Conservation (phyloP, 2,329 filamentous ascomycete genomes). For the Colletotrichum sp. region DNA sequence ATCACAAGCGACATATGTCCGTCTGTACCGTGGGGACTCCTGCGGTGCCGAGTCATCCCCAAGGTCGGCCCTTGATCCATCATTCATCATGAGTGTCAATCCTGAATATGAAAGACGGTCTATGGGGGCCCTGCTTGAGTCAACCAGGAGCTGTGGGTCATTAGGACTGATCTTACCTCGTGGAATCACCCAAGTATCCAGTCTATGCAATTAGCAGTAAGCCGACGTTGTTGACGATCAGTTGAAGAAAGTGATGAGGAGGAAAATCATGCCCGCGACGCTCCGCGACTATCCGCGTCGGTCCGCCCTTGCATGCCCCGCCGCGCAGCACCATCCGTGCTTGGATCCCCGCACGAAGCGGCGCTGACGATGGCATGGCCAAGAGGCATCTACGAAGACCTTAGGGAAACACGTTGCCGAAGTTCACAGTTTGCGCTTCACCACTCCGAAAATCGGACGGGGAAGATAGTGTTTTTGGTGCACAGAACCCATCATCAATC, state of each 20-base stretch:
- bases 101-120: neutral
- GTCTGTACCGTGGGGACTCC: neutral
- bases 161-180: neutral
- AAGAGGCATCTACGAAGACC: neutral
- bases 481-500: neutral
- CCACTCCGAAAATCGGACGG: neutral
- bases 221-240: neutral
- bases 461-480: neutral
- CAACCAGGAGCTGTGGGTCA: neutral
- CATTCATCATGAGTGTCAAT: neutral
- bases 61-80: neutral
- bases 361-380: neutral
- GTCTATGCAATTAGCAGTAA: neutral
- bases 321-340: neutral
- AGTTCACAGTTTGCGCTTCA: neutral
- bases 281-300: conserved; percentile 11
- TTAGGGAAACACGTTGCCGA: neutral
- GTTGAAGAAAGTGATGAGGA: neutral
- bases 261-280: neutral
- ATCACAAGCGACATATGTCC: conserved; percentile 19
- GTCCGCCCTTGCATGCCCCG: neutral
- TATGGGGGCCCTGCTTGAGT: neutral
- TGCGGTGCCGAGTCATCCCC: neutral
- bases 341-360: neutral
- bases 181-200: neutral